Conservation (phyloP, 2,329 filamentous ascomycete species). For the Arachnomyces sp. region DNA sequence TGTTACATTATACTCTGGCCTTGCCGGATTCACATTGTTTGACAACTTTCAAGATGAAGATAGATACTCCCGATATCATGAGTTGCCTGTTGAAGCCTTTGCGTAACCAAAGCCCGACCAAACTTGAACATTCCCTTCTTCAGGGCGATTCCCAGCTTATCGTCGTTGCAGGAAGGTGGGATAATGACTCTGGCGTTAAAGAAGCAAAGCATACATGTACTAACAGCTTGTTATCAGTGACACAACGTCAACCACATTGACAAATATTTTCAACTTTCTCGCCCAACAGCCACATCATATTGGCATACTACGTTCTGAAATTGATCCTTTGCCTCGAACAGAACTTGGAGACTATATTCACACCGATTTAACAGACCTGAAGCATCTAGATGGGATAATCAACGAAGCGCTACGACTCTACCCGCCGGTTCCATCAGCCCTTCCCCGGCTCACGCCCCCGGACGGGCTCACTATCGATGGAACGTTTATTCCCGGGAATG, state of each 20-base stretch:
- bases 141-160: constrained; percentile 10
- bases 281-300: constrained; percentile 24
- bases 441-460: constrained; percentile 28
- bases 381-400: constrained; percentile 22
- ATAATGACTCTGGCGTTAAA: too few species aligned
- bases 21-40: too few species aligned
- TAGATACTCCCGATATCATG: constrained; percentile 6
- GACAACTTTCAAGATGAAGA: constrained; percentile 6
- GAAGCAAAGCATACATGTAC: too few species aligned
- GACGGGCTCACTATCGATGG: constrained; percentile 22
- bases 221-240: too few species aligned
- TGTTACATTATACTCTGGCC: too few species aligned
- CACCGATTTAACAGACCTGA: constrained; percentile 16
- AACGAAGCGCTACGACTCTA: constrained; percentile 24
- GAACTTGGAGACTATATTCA: constrained; percentile 29
- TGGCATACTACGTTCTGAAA: constrained; percentile 28
- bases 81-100: constrained; percentile 5
- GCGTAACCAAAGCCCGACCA: neutral
- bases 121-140: neutral
- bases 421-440: constrained; percentile 27
- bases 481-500: constrained; percentile 23
- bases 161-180: constrained; percentile 32
- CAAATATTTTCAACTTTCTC: constrained; percentile 25
- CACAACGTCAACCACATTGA: constrained; percentile 29
- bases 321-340: constrained; percentile 20